Base-by-base conservation (phyloP, 768 basidiomycete genomes). In the Boletus barrowsii region DNA sequence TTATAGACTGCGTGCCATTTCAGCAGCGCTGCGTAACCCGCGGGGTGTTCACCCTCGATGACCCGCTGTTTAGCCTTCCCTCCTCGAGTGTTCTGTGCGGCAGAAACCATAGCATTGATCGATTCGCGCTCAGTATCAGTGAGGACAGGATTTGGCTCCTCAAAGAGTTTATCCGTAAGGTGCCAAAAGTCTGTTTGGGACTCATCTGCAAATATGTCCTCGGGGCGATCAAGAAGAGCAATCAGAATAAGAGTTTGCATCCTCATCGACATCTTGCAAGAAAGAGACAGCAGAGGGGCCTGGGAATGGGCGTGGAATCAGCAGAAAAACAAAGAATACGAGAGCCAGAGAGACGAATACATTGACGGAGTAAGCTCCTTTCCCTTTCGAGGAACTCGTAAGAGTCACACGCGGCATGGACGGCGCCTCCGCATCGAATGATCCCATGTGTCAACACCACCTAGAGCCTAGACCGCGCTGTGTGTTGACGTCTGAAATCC, bases 131-230 rank as follows among this genome's bases (percentile, higher is more conserved):
- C 49, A 14, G 1, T n/a, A 2, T 54, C 42, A 0, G 36, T 36
- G 8, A 55, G 54, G 17, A 49, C 18, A 3, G 48, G 17, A 15
- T 49, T 55, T 15, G 36, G 26, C 20, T 39, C 26, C 22, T 55
- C 11, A 10, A 55, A 55, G 4, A 45, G 32, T 2, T 5, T 22
- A 20, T 45, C 48, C 1, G 48, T 46, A 9, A 55, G 42, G 6
- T 55, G 48, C 49, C 49, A 50, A 6, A 50, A 50, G 0, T 40
- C 49, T 0, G 5, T 3, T 33, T 55, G 48, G 7, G 43, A 39
- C 6, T 55, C 54, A 14, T 55, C 43, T 10, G 48, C 43, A 11
- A 50, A 55, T 14, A 55, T 50, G 6, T 55, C 49, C 5, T 49
- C 42, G 1, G 54, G 15, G 2, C 20, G 42, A 49, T 55, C 54